A percentile compares a stretch with the other conserved stretches of the same genome.
These are phyloP conservation scores for Talaromyces sp. DNA, from an alignment of 2,329 filamentous ascomycete genomes.

Conservation along the genomic window DNA sequence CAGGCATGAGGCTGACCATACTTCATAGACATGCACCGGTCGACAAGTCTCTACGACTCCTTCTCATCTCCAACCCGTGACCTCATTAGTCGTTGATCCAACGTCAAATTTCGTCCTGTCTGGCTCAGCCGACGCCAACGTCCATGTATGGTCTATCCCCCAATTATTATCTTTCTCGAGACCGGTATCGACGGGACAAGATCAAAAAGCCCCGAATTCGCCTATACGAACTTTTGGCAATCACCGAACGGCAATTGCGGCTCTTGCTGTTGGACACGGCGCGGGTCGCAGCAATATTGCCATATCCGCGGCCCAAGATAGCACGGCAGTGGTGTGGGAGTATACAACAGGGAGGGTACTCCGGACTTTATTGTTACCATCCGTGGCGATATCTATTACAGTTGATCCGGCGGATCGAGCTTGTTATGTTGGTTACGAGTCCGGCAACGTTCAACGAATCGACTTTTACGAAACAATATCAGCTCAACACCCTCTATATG, in stretches of 20 bases:
- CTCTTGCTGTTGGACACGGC: slow-evolving; percentile 59
- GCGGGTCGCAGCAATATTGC: slow-evolving; percentile 72
- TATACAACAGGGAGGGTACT: slow-evolving; percentile 72
- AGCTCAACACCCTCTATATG: slow-evolving; percentile 34
- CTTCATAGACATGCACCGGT: slow-evolving; percentile 38
- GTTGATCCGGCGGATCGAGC: slow-evolving; percentile 81
- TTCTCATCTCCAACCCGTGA: slow-evolving; percentile 52
- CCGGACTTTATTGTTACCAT: slow-evolving; percentile 74
- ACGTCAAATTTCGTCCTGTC: slow-evolving; percentile 51
- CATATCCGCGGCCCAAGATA: slow-evolving; percentile 77
- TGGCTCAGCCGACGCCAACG: slow-evolving; percentile 65
- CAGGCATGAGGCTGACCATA: slow-evolving; percentile 9
- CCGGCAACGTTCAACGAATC: slow-evolving; percentile 72
- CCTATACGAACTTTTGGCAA: slow-evolving; percentile 70
- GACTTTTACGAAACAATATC: slow-evolving; percentile 61
- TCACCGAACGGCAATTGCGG: slow-evolving; percentile 54
- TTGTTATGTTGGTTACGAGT: slow-evolving; percentile 73
- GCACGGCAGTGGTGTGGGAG: slow-evolving; percentile 89
- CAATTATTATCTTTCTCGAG: slow-evolving; percentile 62
- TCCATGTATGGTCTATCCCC: slow-evolving; percentile 85
- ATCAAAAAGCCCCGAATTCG: slow-evolving; percentile 48
- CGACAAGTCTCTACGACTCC: slow-evolving; percentile 42
- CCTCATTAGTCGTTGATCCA: slow-evolving; percentile 64
- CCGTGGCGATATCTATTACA: slow-evolving; percentile 64
- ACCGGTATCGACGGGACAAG: slow-evolving; percentile 37